Conservation (phyloP, 2,329 filamentous ascomycete species). For the Xylaria sp. region DNA sequence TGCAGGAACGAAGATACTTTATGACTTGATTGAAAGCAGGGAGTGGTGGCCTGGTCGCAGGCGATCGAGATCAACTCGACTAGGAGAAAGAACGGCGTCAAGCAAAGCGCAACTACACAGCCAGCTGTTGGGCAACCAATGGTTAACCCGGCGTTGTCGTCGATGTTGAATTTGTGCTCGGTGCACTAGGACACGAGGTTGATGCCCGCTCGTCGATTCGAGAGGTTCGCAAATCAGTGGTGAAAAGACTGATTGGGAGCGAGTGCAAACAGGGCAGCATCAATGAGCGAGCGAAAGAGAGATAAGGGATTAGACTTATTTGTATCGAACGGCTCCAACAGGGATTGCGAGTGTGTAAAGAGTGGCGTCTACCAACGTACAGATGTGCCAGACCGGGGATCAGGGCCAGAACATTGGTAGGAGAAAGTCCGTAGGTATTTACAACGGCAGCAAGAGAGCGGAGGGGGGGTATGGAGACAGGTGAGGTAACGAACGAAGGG, state of each 20-base stretch:
- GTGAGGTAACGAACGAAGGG: constrained; percentile 25
- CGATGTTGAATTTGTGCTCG: constrained; percentile 8
- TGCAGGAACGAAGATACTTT: constrained; percentile 28
- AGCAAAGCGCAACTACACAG: constrained; percentile 42
- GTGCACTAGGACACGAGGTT: constrained; percentile 9
- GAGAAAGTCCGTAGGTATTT: constrained; percentile 27
- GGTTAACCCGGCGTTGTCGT: constrained; percentile 13
- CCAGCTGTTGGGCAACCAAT: constrained; percentile 41
- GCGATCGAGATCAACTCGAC: constrained; percentile 43
- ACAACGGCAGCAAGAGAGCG: constrained; percentile 17
- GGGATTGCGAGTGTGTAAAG: constrained; percentile 26
- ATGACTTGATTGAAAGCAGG: constrained; percentile 28
- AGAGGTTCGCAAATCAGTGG: background rate
- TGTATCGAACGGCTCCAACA: constrained; percentile 21
- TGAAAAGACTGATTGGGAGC: constrained; percentile 11
- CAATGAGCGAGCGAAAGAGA: constrained; percentile 29
- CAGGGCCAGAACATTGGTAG: constrained; percentile 12
- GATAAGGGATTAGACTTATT: constrained; percentile 25
- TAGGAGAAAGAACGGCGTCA: constrained; percentile 30
- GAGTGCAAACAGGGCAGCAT: constrained; percentile 23
- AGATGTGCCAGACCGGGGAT: constrained; percentile 23
- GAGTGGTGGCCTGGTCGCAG: constrained; percentile 23
- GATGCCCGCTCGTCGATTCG: constrained; percentile 9
- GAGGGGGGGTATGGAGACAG: constrained; percentile 8
- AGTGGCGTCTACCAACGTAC: constrained; percentile 29